A percentile compares a stretch with the other conserved stretches of the same genome.
Evolutionary conservation across 2,329 filamentous ascomycete genomes (phyloP).

Genomic region (Colletotrichum siamense): DNA sequence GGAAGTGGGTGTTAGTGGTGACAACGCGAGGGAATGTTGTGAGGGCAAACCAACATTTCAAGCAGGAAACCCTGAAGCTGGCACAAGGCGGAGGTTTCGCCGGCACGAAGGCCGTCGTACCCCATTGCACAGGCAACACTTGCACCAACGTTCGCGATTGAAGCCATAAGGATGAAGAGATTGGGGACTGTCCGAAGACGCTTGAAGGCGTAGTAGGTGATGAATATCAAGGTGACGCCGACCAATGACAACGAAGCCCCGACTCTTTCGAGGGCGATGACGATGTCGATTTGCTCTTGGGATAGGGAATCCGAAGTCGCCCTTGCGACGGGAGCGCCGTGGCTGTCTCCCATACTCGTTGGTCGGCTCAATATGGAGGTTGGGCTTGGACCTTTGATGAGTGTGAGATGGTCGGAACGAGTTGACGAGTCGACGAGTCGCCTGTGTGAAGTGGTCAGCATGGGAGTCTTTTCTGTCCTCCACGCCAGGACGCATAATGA

Average conservation of each 20-base stretch:
- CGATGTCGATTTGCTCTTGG: constrained; percentile 25
- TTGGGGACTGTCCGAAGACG: constrained; percentile 64
- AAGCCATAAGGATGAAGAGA: constrained; percentile 67
- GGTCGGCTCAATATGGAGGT: not conserved
- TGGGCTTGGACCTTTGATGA: not conserved
- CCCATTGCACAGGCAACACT: constrained; percentile 75
- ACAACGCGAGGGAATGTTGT: not conserved
- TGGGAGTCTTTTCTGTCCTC: not conserved
- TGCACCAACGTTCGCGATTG: constrained; percentile 63
- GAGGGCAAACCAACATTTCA: constrained; percentile 64
- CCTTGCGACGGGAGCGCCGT: not conserved
- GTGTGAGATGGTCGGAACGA: not conserved
- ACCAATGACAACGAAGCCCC: constrained; percentile 59
- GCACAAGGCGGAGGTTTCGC: constrained; percentile 62
- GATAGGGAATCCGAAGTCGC: constrained; percentile 29
- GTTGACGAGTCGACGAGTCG: not conserved
- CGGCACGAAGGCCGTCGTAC: constrained; percentile 64
- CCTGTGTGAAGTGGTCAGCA: not conserved
- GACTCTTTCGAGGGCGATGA: constrained; percentile 23
- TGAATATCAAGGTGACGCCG: constrained; percentile 56
- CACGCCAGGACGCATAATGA: not conserved
- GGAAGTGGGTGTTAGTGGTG: not conserved
- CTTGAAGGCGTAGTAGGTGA: constrained; percentile 56
- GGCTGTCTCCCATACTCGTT: not conserved
- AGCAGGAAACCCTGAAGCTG: constrained; percentile 66